These are phyloP conservation scores for Porogramme epimiltina DNA, from an alignment of 1,284 basidiomycete species.

Conservation along the genomic window DNA sequence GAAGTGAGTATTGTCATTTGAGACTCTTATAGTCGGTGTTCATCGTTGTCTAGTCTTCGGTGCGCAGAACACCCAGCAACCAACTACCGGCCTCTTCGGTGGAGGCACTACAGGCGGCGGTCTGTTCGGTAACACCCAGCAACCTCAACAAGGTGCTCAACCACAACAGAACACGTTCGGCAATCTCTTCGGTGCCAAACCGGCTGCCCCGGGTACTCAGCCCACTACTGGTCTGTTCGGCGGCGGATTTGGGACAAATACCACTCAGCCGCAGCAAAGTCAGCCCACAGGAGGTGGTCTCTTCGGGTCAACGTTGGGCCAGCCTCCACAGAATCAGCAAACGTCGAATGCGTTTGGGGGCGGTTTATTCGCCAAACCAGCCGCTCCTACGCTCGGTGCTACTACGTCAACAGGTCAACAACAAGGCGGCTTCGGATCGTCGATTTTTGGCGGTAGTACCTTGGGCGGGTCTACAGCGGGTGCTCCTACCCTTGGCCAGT, in stretches of 20 bases:
- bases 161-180: slow-evolving; percentile 32
- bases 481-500: slow-evolving; percentile 40
- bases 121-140: slow-evolving; percentile 41
- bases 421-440: slow-evolving; percentile 38
- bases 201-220: slow-evolving; percentile 28
- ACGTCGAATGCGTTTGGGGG: slow-evolving; percentile 35
- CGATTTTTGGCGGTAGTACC: slow-evolving; percentile 49
- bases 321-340: slow-evolving; percentile 35
- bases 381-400: slow-evolving; percentile 35
- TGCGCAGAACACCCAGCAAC: slow-evolving; percentile 24
- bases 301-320: slow-evolving; percentile 45
- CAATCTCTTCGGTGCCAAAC: slow-evolving; percentile 34
- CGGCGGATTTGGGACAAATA: slow-evolving; percentile 11
- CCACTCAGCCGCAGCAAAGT: slow-evolving; percentile 38
- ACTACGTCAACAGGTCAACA: slow-evolving; percentile 43
- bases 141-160: slow-evolving; percentile 10
- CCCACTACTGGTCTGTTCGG: slow-evolving; percentile 48
- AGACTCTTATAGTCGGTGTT: too few relatives aligned
- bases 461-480: slow-evolving; percentile 35
- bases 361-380: slow-evolving; percentile 47
- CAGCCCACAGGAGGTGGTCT: slow-evolving; percentile 32
- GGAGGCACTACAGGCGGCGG: slow-evolving; percentile 25
- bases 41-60: too few relatives aligned
- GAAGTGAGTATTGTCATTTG: slow-evolving; percentile 21
- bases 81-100: slow-evolving; percentile 16